These are phyloP conservation scores for Starmerella riodocensis DNA, from an alignment of 805 yeast species.

Conservation along the genomic window DNA sequence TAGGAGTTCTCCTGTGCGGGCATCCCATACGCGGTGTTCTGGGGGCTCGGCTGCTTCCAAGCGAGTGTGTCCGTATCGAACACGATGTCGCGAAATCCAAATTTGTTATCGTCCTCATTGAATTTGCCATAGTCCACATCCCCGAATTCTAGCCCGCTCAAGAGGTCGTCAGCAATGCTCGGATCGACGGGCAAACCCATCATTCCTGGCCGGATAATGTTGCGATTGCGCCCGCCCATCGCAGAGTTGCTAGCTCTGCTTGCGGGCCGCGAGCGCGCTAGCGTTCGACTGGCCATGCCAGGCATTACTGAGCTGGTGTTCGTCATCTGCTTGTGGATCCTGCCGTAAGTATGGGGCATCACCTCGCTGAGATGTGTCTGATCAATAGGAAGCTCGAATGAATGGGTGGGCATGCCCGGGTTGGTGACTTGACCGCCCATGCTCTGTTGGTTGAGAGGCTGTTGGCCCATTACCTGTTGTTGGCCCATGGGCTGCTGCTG, in stretches of 20 bases:
- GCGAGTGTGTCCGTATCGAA: slow-evolving; percentile 8
- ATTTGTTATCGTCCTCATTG: not conserved
- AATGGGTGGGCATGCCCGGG: no score
- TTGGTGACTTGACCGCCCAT: no score
- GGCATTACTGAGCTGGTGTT: slow-evolving; percentile 1
- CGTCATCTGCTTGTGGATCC: slow-evolving; percentile 14
- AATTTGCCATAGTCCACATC: slow-evolving; percentile 6
- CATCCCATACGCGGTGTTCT: not conserved
- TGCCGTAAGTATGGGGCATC: slow-evolving; percentile 13
- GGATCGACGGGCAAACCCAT: slow-evolving; percentile 20
- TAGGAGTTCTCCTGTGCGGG: not conserved
- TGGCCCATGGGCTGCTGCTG: no score
- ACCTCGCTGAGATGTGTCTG: slow-evolving; percentile 3
- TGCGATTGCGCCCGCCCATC: slow-evolving; percentile 9
- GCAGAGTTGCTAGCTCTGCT: not conserved
- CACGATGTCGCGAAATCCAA: slow-evolving; percentile 3
- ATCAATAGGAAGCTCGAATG: not conserved
- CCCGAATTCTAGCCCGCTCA: slow-evolving; percentile 5
- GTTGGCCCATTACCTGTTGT: no score
- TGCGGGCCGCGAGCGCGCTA: slow-evolving; percentile 3
- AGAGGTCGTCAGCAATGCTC: slow-evolving; percentile 15
- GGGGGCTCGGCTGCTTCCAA: slow-evolving; percentile 1
- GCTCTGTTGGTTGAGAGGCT: no score
- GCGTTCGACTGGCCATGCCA: not conserved
- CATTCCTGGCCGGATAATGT: slow-evolving; percentile 19